phyloP scores from a whole-genome alignment of 192 early-diverging fungal genomes.

The Podochytrium sp. region DNA sequence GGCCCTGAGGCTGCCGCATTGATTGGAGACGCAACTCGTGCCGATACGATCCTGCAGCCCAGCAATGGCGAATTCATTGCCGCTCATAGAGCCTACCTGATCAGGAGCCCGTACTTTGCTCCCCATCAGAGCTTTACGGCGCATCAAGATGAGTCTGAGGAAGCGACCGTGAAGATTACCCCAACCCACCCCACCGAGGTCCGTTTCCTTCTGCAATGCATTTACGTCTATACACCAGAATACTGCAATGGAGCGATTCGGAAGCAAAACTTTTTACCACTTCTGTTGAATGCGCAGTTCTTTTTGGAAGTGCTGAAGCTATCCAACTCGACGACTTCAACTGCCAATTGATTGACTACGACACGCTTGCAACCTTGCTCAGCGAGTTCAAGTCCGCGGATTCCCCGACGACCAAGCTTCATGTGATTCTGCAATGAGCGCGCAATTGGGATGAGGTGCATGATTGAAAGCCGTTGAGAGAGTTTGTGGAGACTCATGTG shows the following conservation, averaged over 20 bases:
- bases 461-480: background rate
- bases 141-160: background rate
- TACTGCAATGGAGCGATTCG: background rate
- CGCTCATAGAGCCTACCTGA: background rate
- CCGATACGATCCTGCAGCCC: background rate
- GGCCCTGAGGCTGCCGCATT: background rate
- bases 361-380: background rate
- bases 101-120: background rate
- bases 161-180: background rate
- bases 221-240: background rate
- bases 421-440: background rate
- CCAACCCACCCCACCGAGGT: background rate
- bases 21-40: background rate
- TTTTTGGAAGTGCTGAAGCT: background rate
- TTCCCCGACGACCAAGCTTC: background rate
- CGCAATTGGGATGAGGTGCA: background rate
- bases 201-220: background rate
- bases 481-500: background rate
- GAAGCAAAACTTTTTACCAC: background rate
- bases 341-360: background rate
- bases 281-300: background rate
- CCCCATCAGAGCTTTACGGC: background rate
- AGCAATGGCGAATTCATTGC: background rate
- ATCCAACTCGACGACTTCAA: background rate
- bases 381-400: background rate